These are phyloP conservation scores for Fraxinus latifolia DNA, from an alignment of 305 asterid genomes.

Conservation along the genomic window DNA sequence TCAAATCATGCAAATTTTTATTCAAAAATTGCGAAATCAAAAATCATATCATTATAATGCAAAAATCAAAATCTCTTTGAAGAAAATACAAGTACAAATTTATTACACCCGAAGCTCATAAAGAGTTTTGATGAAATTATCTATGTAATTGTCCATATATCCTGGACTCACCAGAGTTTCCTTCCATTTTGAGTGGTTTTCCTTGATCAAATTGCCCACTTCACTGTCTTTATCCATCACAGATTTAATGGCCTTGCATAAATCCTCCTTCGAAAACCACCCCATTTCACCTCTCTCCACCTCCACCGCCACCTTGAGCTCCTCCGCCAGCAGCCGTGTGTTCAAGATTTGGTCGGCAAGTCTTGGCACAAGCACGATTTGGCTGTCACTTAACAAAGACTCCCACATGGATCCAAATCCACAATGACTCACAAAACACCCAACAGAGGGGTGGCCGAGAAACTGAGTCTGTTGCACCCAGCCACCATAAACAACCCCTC, in stretches of 20 bases:
- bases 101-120: constrained; percentile 29
- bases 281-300: constrained; percentile 60
- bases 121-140: constrained; percentile 45
- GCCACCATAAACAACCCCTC: constrained; percentile 56
- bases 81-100: not conserved
- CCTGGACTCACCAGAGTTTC: constrained; percentile 29
- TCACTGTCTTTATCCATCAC: constrained; percentile 56
- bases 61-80: not conserved
- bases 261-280: constrained; percentile 57
- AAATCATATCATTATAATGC: not conserved
- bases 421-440: constrained; percentile 79
- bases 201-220: constrained; percentile 39
- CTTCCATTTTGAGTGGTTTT: constrained; percentile 61
- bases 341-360: constrained; percentile 63
- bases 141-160: constrained; percentile 45
- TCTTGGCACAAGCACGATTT: constrained; percentile 63
- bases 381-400: constrained; percentile 57
- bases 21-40: not conserved
- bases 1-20: not conserved
- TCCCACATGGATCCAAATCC: constrained; percentile 92
- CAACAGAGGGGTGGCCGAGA: constrained; percentile 61
- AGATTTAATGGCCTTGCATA: constrained; percentile 43
- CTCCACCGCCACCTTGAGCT: constrained; percentile 74
- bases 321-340: constrained; percentile 62
- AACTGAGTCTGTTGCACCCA: constrained; percentile 69